phyloP scores from a whole-genome alignment of 164 flowering plant genomes.

The Brasenia schreberi region DNA sequence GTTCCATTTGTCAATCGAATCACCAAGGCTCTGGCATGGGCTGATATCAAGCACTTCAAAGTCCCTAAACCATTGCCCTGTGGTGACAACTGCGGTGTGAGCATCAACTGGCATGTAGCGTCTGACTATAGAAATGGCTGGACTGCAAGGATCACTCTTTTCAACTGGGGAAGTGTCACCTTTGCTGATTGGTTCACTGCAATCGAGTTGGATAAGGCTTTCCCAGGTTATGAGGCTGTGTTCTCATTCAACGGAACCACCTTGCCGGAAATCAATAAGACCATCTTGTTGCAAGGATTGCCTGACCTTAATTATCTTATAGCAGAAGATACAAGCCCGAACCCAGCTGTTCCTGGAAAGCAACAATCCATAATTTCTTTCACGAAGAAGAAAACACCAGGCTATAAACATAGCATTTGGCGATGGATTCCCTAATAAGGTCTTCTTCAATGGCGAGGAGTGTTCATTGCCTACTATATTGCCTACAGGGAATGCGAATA shows the following conservation, averaged over 20 bases:
- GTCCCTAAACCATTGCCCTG: slow-evolving; percentile 58
- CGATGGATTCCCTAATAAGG: slow-evolving; percentile 67
- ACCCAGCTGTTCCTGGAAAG: slow-evolving; percentile 75
- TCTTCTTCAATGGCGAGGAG: slow-evolving; percentile 89
- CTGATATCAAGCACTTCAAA: slow-evolving; percentile 27
- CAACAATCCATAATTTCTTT: slow-evolving; percentile 83
- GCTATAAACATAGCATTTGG: slow-evolving; percentile 29
- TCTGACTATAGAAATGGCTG: slow-evolving; percentile 55
- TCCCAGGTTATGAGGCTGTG: slow-evolving; percentile 38
- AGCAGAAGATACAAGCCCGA: slow-evolving; percentile 43
- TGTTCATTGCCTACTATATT: slow-evolving; percentile 55
- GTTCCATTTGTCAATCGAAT: slow-evolving; percentile 60
- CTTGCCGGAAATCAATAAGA: slow-evolving; percentile 30
- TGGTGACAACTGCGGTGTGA: slow-evolving; percentile 65
- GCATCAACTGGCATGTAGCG: slow-evolving; percentile 61
- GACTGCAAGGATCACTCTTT: slow-evolving; percentile 54
- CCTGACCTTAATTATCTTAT: slow-evolving; percentile 48
- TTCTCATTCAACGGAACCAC: slow-evolving; percentile 79
- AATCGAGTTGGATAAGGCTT: slow-evolving; percentile 41
- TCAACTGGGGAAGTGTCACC: slow-evolving; percentile 51
- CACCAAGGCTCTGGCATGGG: slow-evolving; percentile 39
- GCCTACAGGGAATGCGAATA: slow-evolving; percentile 17
- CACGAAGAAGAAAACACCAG: slow-evolving; percentile 38
- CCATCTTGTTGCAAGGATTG: slow-evolving; percentile 67
- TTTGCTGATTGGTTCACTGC: slow-evolving; percentile 77